These are phyloP conservation scores for Populus tremula DNA, from an alignment of 345 rosid species.

Conservation along the genomic window DNA sequence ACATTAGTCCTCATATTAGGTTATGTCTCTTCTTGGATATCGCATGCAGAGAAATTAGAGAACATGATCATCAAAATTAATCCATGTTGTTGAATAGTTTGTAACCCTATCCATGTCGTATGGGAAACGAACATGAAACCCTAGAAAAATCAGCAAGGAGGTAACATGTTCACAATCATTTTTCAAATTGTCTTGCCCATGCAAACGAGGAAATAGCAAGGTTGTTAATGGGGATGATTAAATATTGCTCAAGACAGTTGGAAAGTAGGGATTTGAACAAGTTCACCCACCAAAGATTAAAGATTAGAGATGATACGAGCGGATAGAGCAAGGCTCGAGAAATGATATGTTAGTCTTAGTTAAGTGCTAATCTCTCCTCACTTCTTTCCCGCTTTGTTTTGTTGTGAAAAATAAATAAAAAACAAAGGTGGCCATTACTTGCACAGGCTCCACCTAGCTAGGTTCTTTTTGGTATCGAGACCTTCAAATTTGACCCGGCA, in stretches of 20 bases:
- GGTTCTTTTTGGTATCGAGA: slow-evolving; percentile 39
- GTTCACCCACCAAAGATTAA: slow-evolving; percentile 38
- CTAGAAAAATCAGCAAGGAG: slow-evolving; percentile 21
- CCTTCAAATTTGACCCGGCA: slow-evolving; percentile 39
- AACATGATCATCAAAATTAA: neutral
- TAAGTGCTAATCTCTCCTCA: slow-evolving; percentile 6
- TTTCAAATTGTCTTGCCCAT: slow-evolving; percentile 30
- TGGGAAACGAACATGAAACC: slow-evolving; percentile 20
- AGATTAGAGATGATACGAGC: slow-evolving; percentile 12
- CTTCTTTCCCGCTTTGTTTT: slow-evolving; percentile 4
- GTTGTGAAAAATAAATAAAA: slow-evolving; percentile 1
- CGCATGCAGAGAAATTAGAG: slow-evolving; percentile 11
- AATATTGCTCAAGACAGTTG: slow-evolving; percentile 30
- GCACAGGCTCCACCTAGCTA: slow-evolving; percentile 17
- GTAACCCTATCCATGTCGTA: neutral
- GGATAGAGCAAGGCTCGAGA: slow-evolving; percentile 69
- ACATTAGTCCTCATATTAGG: slow-evolving; percentile 38
- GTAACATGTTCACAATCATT: slow-evolving; percentile 39
- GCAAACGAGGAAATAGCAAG: slow-evolving; percentile 25
- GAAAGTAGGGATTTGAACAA: slow-evolving; percentile 17
- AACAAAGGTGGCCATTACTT: slow-evolving; percentile 7
- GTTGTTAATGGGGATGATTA: slow-evolving; percentile 24
- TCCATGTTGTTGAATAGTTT: neutral
- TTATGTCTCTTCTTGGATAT: slow-evolving; percentile 33
- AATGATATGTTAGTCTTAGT: slow-evolving; percentile 30